Evolutionary conservation across 129 eudicot genomes (phyloP).

Genomic region (Tanacetum coccineum): DNA sequence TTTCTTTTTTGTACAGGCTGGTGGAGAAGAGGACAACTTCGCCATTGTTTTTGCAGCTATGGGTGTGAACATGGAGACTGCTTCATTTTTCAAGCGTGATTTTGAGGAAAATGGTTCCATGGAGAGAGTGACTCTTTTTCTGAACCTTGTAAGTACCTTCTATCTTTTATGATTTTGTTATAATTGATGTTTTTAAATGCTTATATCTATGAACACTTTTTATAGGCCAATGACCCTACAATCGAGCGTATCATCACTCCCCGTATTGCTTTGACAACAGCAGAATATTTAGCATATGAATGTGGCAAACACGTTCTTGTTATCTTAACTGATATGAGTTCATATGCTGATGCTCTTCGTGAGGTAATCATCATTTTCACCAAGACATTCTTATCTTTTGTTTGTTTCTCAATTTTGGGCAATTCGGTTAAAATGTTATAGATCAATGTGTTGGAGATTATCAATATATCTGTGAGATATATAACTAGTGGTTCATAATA

Average conservation of each 20-base stretch:
- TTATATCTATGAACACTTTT: slow-evolving; percentile 2
- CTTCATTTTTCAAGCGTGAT: slow-evolving; percentile 97
- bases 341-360: slow-evolving; percentile 99
- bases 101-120: slow-evolving; percentile 99
- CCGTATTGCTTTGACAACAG: slow-evolving; percentile 96
- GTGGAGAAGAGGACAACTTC: slow-evolving; percentile 92
- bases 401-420: background rate
- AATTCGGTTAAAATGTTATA: too few relatives aligned
- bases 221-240: slow-evolving; percentile 97
- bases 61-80: slow-evolving; percentile 99
- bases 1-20: slow-evolving; percentile 30
- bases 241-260: slow-evolving; percentile 98
- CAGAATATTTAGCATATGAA: slow-evolving; percentile 97
- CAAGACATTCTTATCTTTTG: background rate
- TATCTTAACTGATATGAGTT: slow-evolving; percentile 97
- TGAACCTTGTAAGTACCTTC: slow-evolving; percentile 61
- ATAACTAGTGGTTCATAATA: too few relatives aligned
- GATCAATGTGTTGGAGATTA: too few relatives aligned
- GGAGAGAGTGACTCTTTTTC: slow-evolving; percentile 98
- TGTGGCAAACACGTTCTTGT: slow-evolving; percentile 99
- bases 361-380: slow-evolving; percentile 51
- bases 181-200: slow-evolving; percentile 1
- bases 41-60: slow-evolving; percentile 99
- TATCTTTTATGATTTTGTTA: background rate
- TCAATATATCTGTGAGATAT: too few relatives aligned